These are phyloP conservation scores for Candida verbasci DNA, from an alignment of 805 yeast genomes.

Conservation along the genomic window DNA sequence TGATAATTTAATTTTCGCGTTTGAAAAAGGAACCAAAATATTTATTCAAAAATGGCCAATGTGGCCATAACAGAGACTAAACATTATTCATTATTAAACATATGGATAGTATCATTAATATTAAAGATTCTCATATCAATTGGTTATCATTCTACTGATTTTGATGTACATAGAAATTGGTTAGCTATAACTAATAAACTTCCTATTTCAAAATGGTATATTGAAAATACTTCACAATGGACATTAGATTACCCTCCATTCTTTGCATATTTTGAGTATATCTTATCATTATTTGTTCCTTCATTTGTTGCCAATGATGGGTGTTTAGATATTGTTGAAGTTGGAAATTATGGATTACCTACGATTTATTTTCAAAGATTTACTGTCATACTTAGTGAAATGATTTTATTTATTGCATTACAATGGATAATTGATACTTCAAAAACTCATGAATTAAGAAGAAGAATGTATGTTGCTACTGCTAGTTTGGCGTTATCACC, in stretches of 20 bases:
- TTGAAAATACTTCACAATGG: constrained; percentile 79
- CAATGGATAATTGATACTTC: constrained; percentile 62
- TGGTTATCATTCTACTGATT: constrained; percentile 91
- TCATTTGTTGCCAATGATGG: constrained; percentile 62
- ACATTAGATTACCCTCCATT: constrained; percentile 97
- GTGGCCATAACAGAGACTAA: constrained; percentile 1
- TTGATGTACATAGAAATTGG: constrained; percentile 98
- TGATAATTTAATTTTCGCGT: too few relatives aligned
- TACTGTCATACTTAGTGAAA: constrained; percentile 77
- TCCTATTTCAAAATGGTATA: constrained; percentile 80
- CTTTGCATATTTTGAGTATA: constrained; percentile 93
- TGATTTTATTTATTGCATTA: constrained; percentile 62
- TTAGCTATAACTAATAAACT: constrained; percentile 78
- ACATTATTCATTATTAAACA: constrained; percentile 25
- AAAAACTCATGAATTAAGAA: constrained; percentile 31
- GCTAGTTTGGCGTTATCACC: constrained; percentile 84
- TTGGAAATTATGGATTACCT: constrained; percentile 69
- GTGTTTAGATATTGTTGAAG: constrained; percentile 61
- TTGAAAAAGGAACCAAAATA: neutral
- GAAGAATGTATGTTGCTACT: constrained; percentile 68
- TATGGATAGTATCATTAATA: constrained; percentile 33
- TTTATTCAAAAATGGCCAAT: constrained; percentile 4
- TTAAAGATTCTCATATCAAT: constrained; percentile 35
- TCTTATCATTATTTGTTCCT: constrained; percentile 70
- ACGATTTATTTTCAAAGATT: constrained; percentile 77